Evolutionary conservation across 2,329 filamentous ascomycete species (phyloP), one percentile per base, ranked within the genome.

Genomic region (Atkinsonella hypoxylon): DNA sequence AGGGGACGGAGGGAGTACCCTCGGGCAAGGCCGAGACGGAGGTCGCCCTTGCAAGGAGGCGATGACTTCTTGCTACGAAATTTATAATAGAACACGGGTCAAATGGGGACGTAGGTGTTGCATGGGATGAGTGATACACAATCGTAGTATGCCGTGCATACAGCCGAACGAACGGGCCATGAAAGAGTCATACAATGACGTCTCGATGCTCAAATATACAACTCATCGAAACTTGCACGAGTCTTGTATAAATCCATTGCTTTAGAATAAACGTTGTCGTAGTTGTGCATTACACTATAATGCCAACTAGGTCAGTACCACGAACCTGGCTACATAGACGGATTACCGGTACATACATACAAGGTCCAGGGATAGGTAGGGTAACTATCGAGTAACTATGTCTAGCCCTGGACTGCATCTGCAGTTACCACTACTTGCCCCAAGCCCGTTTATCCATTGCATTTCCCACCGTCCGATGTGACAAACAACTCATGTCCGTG

Each of bases 1-100:
- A 48, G 41, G 15, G 48, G 38, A 13, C 32, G 50, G 26, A 48
- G 50, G 42, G 50, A 52, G 46, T 52, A 52, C 49, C 50, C 50
- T 11, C 41, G 50, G 5, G 50, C 50, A 34, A 36, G 50, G 31
- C 50, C 50, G 18, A 45, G 47, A 30, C 41, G 50, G 22, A 18
- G 30, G 34, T 47, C 43, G n/a, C 51, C 51, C 15, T 12, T 41
- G 20, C 36, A 44, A 12, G 18, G 47, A 2, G 43, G 47, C 9
- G 39, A 43, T 43, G 30, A 48, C 3, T 43, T 30, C 13, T 26
- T 48, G 47, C 10, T 48, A 12, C 22, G 46, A 41, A 17, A 31
- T 41, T 22, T 30, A 18, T 10, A 47, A 18, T 45, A 20, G 17
- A 36, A 12, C 8, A 17, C 18, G n/a, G 26, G 0, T 8, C 15